Conservation (phyloP, 1,284 basidiomycete species). For the Meira miltonrushii region DNA sequence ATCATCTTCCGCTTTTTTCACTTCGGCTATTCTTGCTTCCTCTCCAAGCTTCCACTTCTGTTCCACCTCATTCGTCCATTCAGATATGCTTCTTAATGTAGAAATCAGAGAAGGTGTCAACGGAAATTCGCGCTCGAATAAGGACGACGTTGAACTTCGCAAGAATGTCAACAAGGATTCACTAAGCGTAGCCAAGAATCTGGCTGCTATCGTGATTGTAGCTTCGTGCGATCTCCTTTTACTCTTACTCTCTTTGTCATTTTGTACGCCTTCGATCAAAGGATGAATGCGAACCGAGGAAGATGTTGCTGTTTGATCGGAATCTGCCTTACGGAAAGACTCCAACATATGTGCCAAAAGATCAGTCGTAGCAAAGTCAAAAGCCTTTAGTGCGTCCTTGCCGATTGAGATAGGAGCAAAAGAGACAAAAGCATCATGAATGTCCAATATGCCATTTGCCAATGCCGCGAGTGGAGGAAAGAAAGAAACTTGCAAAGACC, state of each 20-base stretch:
- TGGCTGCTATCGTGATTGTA: not conserved
- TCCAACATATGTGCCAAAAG: too few relatives aligned
- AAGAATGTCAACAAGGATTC: not conserved
- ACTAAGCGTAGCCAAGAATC: not conserved
- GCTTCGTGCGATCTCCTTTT: not conserved
- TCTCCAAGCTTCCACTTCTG: conserved; percentile 1
- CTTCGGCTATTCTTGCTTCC: conserved; percentile 3
- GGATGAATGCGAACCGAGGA: too few relatives aligned
- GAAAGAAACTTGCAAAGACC: too few relatives aligned
- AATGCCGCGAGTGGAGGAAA: too few relatives aligned
- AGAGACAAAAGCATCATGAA: too few relatives aligned
- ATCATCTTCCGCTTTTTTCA: conserved; percentile 10
- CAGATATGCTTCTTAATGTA: conserved; percentile 11
- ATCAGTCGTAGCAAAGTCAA: too few relatives aligned
- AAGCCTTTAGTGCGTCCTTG: too few relatives aligned
- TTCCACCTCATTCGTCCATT: conserved; percentile 9
- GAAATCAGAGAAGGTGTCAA: not conserved
- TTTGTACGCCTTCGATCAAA: too few relatives aligned
- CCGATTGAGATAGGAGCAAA: too few relatives aligned
- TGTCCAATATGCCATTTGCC: too few relatives aligned
- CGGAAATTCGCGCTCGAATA: not conserved
- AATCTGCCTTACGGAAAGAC: too few relatives aligned
- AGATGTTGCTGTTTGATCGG: too few relatives aligned
- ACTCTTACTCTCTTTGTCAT: not conserved
- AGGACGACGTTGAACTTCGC: not conserved